Base-by-base conservation (phyloP, 371 early-diverging fungal genomes). In the Mucor racemosus region DNA sequence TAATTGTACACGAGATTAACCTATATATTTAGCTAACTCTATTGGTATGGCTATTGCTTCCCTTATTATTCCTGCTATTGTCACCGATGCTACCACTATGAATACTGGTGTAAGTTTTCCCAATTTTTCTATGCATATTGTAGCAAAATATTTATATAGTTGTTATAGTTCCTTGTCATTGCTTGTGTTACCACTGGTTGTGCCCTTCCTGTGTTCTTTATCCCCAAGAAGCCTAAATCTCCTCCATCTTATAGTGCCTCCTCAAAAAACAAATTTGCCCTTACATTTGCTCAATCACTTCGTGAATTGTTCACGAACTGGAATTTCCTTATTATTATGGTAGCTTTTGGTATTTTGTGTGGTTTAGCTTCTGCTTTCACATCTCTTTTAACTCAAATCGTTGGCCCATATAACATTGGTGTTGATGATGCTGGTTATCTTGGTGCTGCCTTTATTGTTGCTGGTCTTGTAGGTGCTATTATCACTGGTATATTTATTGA, bases 291-390 rank as follows among this genome's bases (percentile, higher is more conserved):
- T 60, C 71, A 76, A 60, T 80, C 82, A 19, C 60, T 90, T 35
- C 67, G 69, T 57, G 60, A 77, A 35, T 77, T 89, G 38, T 58
- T 78, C 19, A 70, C 67, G n/a, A 91, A 89, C 68, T 77, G 72
- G 48, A 75, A 83, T 63, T 91, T 85, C 66, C 64, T 86, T 26
- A 76, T 89, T 60, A 69, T 91, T 42, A 75, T 84, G 72, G 55
- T 78, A 48, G 46, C 84, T 34, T 88, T 89, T 70, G 88, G 86
- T 33, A 67, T 84, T 17, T 69, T 86, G 57, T 84, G 88, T 62
- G 92, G 90, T 21, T 70, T 88, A 60, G 87, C 89, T 71, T 88
- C 88, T 34, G 81, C 88, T 40, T 76, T 87, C 35, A 79, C 89
- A 0, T 87, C 90, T 8, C 68, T 90, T 21, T 75, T 90, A 64